Base-by-base conservation (phyloP, 768 basidiomycete species). In the Termitomyces heimii region DNA sequence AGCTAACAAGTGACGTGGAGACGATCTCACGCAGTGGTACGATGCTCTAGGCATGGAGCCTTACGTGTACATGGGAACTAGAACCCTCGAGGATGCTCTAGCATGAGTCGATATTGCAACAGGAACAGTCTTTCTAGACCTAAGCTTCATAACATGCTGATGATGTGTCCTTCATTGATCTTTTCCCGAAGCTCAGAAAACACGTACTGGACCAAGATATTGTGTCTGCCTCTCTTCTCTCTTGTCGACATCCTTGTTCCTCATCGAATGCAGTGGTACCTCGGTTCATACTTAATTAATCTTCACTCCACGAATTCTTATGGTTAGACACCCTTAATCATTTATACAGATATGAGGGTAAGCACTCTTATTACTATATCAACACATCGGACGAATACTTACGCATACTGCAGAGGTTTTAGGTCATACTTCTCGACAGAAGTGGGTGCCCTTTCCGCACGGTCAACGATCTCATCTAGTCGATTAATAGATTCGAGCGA, bases 71-170 rank as follows among this genome's bases (percentile, higher is more conserved):
- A 84, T 85, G 83, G 84, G 83, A 5, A 84, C 82, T 0, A 83
- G 84, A 4, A 83, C 81, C 0, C 70, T 82, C 8, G 81, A 83
- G 55, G 83, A 84, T 42, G 83, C 83, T 0, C 67, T 86, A 24
- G 77, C 74, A 7, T 84, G 81, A 83, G 56, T 85, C 16, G 84
- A 86, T 86, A 85, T 66, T 84, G 83, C 65, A 85, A 85, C 58
- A 79, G 81, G 75, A 73, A 35, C 32, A 24, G 32, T 18, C 42
- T 50, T 16, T 24, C 32, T 3, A 4, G 2, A 8, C 8, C 6
- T 0, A 8, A 16, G n/a, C 18, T 22, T 34, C n/a, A 9, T 14
- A 40, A n/a, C n/a, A n/a, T n/a, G n/a, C n/a, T 5, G 24, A 16
- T 2, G 2, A 12, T 40, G n/a, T 32, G 12, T 31, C 22, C 3